Conservation (phyloP, 2,329 filamentous ascomycete species). For the Colletotrichum ledebouriae region DNA sequence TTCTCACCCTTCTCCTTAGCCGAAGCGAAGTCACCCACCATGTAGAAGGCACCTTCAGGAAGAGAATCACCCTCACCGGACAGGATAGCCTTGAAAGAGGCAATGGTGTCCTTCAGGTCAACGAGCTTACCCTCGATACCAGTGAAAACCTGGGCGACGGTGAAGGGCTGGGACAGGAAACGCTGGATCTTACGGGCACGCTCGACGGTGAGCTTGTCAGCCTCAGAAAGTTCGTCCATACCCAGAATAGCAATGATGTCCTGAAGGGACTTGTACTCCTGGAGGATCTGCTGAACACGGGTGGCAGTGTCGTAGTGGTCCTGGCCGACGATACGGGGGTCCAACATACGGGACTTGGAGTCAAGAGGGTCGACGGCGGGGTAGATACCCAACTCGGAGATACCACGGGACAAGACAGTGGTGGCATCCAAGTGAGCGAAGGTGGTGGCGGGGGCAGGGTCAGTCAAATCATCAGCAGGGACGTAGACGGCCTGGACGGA, state of each 20-base stretch:
- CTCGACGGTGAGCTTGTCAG: slow-evolving; percentile 99
- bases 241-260: slow-evolving; percentile 99
- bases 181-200: slow-evolving; percentile 99
- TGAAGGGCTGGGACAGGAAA: slow-evolving; percentile 99
- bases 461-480: slow-evolving; percentile 99
- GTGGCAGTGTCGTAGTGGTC: slow-evolving; percentile 97
- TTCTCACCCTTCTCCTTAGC: slow-evolving; percentile 98
- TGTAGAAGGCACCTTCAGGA: slow-evolving; percentile 95
- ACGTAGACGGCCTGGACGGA: slow-evolving; percentile 99
- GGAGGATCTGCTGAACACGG: slow-evolving; percentile 98
- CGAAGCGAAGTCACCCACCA: slow-evolving; percentile 96
- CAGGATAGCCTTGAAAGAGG: slow-evolving; percentile 97
- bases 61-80: slow-evolving; percentile 95
- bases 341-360: slow-evolving; percentile 99
- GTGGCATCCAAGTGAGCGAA: slow-evolving; percentile 99
- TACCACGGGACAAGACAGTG: slow-evolving; percentile 99
- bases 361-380: slow-evolving; percentile 99
- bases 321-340: slow-evolving; percentile 97
- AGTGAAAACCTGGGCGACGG: slow-evolving; percentile 86
- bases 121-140: slow-evolving; percentile 96
- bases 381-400: slow-evolving; percentile 99
- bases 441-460: slow-evolving; percentile 98
- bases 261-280: slow-evolving; percentile 99
- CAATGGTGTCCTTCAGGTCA: slow-evolving; percentile 98
- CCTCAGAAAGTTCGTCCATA: slow-evolving; percentile 99